Evolutionary conservation across 768 basidiomycete genomes (phyloP).

Genomic region (Lentinula lateritia): DNA sequence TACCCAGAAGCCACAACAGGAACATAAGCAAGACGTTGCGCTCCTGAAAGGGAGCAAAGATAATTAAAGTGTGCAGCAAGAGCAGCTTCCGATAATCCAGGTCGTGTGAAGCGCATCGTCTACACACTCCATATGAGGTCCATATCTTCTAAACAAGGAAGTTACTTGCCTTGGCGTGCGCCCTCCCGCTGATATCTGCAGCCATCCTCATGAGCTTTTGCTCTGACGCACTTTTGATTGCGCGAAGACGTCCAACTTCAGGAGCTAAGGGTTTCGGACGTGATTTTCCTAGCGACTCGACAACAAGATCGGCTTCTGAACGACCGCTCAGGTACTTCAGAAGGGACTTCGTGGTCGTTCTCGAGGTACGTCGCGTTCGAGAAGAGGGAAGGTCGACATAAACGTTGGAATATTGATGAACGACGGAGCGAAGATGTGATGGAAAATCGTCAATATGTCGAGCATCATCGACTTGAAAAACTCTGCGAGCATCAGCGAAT

Average conservation of each 20-base stretch:
- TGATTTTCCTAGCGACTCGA: slow-evolving; percentile 46
- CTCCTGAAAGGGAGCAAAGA: slow-evolving; percentile 69
- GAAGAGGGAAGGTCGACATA: slow-evolving; percentile 42
- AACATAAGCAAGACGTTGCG: slow-evolving; percentile 91
- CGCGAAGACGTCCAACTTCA: slow-evolving; percentile 65
- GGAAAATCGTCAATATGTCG: slow-evolving; percentile 50
- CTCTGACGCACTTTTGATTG: slow-evolving; percentile 78
- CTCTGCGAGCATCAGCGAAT: slow-evolving; percentile 50
- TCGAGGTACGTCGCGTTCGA: slow-evolving; percentile 29
- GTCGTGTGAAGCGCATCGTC: slow-evolving; percentile 78
- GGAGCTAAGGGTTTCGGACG: slow-evolving; percentile 51
- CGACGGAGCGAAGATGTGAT: slow-evolving; percentile 50
- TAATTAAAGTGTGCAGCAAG: slow-evolving; percentile 89
- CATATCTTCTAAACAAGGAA: not conserved
- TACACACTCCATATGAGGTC: slow-evolving; percentile 18
- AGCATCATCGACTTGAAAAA: slow-evolving; percentile 80
- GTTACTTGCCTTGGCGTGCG: slow-evolving; percentile 70
- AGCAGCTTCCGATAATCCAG: slow-evolving; percentile 51
- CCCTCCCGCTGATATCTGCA: slow-evolving; percentile 81
- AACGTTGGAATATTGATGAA: slow-evolving; percentile 42
- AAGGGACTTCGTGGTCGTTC: slow-evolving; percentile 43
- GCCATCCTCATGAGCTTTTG: slow-evolving; percentile 75
- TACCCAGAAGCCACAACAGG: slow-evolving; percentile 96
- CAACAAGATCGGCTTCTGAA: slow-evolving; percentile 43
- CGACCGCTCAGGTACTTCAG: slow-evolving; percentile 43